Conservation (phyloP, 129 eudicot species). For the Flaveria linearis region DNA sequence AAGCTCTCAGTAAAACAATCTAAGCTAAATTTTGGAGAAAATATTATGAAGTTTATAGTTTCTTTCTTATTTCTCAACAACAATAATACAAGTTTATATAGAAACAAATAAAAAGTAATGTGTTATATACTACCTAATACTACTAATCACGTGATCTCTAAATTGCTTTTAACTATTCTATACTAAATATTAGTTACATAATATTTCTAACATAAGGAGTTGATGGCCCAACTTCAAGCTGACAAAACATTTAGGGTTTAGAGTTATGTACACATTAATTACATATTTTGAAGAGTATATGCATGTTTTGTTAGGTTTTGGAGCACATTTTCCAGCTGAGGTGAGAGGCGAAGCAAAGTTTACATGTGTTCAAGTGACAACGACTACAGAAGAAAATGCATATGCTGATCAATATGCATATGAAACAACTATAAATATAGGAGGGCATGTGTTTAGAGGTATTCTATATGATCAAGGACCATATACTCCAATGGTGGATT, state of each 20-base stretch:
- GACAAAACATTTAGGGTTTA: background rate
- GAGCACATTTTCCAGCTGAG: constrained; percentile 60
- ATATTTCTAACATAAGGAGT: too few species aligned
- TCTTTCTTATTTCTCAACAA: too few species aligned
- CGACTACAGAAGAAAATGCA: constrained; percentile 50
- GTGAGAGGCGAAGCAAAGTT: constrained; percentile 59
- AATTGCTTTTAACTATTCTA: too few species aligned
- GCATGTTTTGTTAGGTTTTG: constrained; percentile 44
- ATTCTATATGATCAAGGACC: constrained; percentile 81
- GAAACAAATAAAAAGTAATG: too few species aligned
- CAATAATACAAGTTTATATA: too few species aligned
- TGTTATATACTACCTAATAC: too few species aligned
- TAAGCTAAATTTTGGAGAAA: too few species aligned
- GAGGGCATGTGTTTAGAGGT: constrained; percentile 76
- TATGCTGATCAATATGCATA: constrained; percentile 66
- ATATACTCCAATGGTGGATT: background rate
- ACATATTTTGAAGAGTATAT: background rate
- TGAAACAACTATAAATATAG: constrained; percentile 71
- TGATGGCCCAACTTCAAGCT: too few species aligned
- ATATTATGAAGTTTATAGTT: too few species aligned
- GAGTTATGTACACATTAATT: background rate
- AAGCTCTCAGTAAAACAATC: too few species aligned
- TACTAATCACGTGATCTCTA: too few species aligned
- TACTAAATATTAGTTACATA: too few species aligned
- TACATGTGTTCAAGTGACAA: constrained; percentile 63